A percentile compares a stretch with the other conserved stretches of the same genome.
Conservation (phyloP, 441 rosid genomes). For the Dalechampia spathulata region DNA sequence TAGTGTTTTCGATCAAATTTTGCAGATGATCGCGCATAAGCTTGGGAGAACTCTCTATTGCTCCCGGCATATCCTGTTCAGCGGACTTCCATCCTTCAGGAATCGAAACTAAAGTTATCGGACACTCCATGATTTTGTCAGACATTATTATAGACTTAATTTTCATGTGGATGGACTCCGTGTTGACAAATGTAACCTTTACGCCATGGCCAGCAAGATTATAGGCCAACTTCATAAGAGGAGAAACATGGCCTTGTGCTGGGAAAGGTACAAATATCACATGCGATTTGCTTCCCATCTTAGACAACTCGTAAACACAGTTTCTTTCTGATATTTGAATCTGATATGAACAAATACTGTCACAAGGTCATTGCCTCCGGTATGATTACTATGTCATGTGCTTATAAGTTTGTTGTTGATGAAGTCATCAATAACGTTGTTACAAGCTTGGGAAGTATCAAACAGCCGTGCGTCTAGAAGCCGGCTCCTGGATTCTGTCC, state of each 20-base stretch:
- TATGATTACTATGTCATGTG: too few relatives aligned
- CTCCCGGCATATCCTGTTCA: background rate
- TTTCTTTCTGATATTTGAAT: too few relatives aligned
- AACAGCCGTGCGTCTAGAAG: too few relatives aligned
- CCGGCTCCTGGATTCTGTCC: too few relatives aligned
- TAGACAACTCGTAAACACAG: too few relatives aligned
- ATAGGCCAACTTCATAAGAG: slow-evolving; percentile 29
- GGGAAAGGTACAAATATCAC: slow-evolving; percentile 25
- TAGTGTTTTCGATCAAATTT: slow-evolving; percentile 16
- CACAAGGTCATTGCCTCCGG: too few relatives aligned
- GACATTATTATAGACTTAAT: slow-evolving; percentile 12
- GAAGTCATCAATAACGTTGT: background rate
- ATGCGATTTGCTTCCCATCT: slow-evolving; percentile 8
- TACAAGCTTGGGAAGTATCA: too few relatives aligned
- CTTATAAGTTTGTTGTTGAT: too few relatives aligned
- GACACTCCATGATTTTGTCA: background rate
- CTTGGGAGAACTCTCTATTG: background rate
- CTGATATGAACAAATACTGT: too few relatives aligned
- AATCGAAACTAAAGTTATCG: slow-evolving; percentile 18
- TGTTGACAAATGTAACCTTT: slow-evolving; percentile 2
- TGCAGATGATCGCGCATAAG: slow-evolving; percentile 14
- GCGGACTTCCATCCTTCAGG: slow-evolving; percentile 22
- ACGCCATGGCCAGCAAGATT: slow-evolving; percentile 16
- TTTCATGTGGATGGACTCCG: slow-evolving; percentile 13
- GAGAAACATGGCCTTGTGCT: slow-evolving; percentile 31